A percentile compares a stretch with the other conserved stretches of the same genome.
Evolutionary conservation across 2,329 filamentous ascomycete species (phyloP).

Genomic region (Alternaria gaisen): DNA sequence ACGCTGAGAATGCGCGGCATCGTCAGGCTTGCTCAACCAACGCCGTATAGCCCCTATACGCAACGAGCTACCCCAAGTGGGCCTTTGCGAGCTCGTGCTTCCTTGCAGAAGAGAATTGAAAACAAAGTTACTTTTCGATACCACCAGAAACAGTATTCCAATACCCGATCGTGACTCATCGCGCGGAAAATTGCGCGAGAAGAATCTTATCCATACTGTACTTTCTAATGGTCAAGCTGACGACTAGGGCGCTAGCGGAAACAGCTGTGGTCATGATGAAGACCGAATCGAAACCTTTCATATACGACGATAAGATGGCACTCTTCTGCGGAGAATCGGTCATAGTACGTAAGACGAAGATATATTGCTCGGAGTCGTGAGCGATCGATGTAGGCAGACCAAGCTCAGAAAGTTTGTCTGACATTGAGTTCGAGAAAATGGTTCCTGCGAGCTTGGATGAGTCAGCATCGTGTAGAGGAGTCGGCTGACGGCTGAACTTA

Average conservation of each 20-base stretch:
- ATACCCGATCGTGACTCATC: slow-evolving; percentile 5
- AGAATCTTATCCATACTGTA: slow-evolving; percentile 45
- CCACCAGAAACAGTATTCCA: background rate
- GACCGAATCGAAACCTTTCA: slow-evolving; percentile 36
- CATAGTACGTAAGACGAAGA: slow-evolving; percentile 34
- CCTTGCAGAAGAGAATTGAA: background rate
- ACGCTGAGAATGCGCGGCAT: background rate
- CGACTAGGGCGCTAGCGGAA: slow-evolving; percentile 33
- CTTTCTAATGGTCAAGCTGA: slow-evolving; percentile 39
- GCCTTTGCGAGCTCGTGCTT: background rate
- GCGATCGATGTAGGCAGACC: slow-evolving; percentile 35
- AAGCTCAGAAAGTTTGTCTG: slow-evolving; percentile 31
- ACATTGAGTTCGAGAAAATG: slow-evolving; percentile 55
- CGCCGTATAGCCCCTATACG: background rate
- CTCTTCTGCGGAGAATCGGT: slow-evolving; percentile 20
- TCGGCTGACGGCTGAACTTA: slow-evolving; percentile 13
- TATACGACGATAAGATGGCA: slow-evolving; percentile 35
- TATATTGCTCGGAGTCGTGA: slow-evolving; percentile 40
- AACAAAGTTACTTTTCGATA: background rate
- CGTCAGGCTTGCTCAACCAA: background rate
- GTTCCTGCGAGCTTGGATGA: slow-evolving; percentile 34
- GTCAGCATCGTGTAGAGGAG: slow-evolving; percentile 4
- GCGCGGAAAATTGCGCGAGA: slow-evolving; percentile 31
- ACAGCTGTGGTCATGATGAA: slow-evolving; percentile 36
- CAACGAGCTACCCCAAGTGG: background rate